Percentiles rank a stretch among this genome's conserved stretches.
These are phyloP conservation scores for Nigrospora sphaerica DNA, from an alignment of 2,329 filamentous ascomycete species.

Conservation along the genomic window DNA sequence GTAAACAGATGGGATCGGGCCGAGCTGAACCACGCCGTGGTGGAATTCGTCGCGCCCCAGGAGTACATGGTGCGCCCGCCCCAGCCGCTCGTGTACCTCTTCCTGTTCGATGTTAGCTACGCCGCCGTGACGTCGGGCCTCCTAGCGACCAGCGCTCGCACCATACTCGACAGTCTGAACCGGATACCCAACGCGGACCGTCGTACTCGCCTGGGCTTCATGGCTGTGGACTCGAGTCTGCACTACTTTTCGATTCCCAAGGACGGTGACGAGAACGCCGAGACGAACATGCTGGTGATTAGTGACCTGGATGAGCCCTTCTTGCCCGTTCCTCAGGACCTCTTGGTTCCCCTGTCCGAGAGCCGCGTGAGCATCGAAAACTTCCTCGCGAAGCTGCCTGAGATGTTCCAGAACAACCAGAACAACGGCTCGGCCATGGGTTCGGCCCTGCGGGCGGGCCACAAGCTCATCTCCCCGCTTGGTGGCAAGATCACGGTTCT, in stretches of 20 bases:
- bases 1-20: slow-evolving; percentile 88
- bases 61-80: slow-evolving; percentile 99
- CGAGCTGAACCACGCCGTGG: slow-evolving; percentile 92
- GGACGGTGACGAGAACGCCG: slow-evolving; percentile 75
- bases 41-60: slow-evolving; percentile 95
- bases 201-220: slow-evolving; percentile 85
- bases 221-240: slow-evolving; percentile 88
- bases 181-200: slow-evolving; percentile 97
- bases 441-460: slow-evolving; percentile 82
- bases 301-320: slow-evolving; percentile 96
- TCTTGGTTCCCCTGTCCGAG: slow-evolving; percentile 83
- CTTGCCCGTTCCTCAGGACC: slow-evolving; percentile 84
- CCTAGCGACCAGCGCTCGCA: slow-evolving; percentile 83
- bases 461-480: slow-evolving; percentile 90
- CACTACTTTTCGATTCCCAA: slow-evolving; percentile 95
- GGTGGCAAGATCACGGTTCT: slow-evolving; percentile 93
- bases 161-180: slow-evolving; percentile 90
- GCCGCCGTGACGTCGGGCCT: slow-evolving; percentile 84
- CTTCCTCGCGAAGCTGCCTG: slow-evolving; percentile 83
- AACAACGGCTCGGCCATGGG: slow-evolving; percentile 91
- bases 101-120: slow-evolving; percentile 92
- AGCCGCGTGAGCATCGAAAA: slow-evolving; percentile 85
- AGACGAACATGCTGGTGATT: slow-evolving; percentile 87
- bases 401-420: slow-evolving; percentile 95
- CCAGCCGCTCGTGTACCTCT: slow-evolving; percentile 90